These are phyloP conservation scores for Penicillium sp. DNA, from an alignment of 2,329 filamentous ascomycete species.

Conservation along the genomic window DNA sequence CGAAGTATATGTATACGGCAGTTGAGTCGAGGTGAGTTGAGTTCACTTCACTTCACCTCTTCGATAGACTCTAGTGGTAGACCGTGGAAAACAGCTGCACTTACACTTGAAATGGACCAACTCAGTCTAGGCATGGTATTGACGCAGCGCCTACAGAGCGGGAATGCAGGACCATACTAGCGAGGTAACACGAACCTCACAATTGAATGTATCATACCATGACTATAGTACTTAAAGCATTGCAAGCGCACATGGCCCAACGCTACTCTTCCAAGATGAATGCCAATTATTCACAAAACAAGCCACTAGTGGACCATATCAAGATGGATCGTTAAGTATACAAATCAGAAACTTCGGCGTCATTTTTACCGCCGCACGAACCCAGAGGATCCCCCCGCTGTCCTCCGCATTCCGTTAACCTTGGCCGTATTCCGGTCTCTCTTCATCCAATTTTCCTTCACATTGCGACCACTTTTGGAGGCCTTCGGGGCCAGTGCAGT, in stretches of 20 bases:
- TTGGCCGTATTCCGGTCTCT: slow-evolving; percentile 36
- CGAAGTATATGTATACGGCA: too few species aligned
- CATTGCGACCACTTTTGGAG: slow-evolving; percentile 42
- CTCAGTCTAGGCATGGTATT: too few species aligned
- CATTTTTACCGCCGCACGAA: slow-evolving; percentile 41
- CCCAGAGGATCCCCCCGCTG: slow-evolving; percentile 38
- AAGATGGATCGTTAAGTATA: slow-evolving; percentile 6
- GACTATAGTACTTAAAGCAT: neutral
- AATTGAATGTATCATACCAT: neutral
- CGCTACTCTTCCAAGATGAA: neutral
- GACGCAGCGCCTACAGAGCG: too few species aligned
- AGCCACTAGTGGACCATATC: neutral
- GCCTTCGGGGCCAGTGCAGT: slow-evolving; percentile 51
- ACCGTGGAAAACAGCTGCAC: too few species aligned
- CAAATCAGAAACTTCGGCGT: slow-evolving; percentile 1
- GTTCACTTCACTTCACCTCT: too few species aligned
- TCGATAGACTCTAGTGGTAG: too few species aligned
- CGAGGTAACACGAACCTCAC: neutral
- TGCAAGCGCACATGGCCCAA: neutral
- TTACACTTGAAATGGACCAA: too few species aligned
- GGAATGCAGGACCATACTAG: neutral
- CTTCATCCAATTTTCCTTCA: slow-evolving; percentile 47
- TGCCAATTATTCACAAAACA: slow-evolving; percentile 1
- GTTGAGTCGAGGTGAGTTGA: too few species aligned
- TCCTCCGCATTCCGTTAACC: slow-evolving; percentile 43